A percentile compares a stretch with the other conserved stretches of the same genome.
These are phyloP conservation scores for Paecilomyces variotii DNA, from an alignment of 2,329 filamentous ascomycete species.

Conservation along the genomic window DNA sequence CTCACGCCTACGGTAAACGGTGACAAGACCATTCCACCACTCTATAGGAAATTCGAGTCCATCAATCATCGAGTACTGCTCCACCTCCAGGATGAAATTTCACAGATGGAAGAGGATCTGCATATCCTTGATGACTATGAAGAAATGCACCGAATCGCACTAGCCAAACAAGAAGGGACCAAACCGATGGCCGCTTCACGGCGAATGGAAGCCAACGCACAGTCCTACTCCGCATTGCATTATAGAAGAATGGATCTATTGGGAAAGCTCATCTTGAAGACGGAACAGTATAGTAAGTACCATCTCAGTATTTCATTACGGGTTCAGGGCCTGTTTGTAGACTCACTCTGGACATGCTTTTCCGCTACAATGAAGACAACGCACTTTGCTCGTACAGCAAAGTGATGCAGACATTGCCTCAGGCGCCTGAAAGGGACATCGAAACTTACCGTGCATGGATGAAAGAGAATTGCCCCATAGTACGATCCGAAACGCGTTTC, in stretches of 20 bases:
- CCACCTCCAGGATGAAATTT: slow-evolving; percentile 77
- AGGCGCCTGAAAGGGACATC: slow-evolving; percentile 42
- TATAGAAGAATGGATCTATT: slow-evolving; percentile 47
- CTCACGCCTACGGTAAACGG: slow-evolving; percentile 22
- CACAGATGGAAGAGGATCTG: slow-evolving; percentile 71
- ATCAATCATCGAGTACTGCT: slow-evolving; percentile 76
- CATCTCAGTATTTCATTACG: background rate
- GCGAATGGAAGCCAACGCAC: slow-evolving; percentile 37
- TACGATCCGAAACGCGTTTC: slow-evolving; percentile 45
- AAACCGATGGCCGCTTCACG: slow-evolving; percentile 30
- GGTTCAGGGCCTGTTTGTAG: background rate
- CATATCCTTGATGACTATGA: slow-evolving; percentile 58
- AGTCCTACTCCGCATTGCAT: slow-evolving; percentile 46
- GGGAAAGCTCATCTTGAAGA: slow-evolving; percentile 48
- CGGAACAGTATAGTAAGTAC: slow-evolving; percentile 53
- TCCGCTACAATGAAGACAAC: slow-evolving; percentile 22
- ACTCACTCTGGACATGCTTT: slow-evolving; percentile 2
- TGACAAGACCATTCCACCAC: slow-evolving; percentile 40
- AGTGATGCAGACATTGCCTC: slow-evolving; percentile 37
- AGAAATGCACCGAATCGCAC: slow-evolving; percentile 25
- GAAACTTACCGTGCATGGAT: slow-evolving; percentile 48
- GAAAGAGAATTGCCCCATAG: slow-evolving; percentile 41
- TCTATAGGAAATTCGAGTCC: slow-evolving; percentile 76
- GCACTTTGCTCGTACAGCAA: slow-evolving; percentile 40
- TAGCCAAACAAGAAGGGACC: slow-evolving; percentile 24